Conservation (phyloP, 345 rosid species). For the Corchorus olitorius region DNA sequence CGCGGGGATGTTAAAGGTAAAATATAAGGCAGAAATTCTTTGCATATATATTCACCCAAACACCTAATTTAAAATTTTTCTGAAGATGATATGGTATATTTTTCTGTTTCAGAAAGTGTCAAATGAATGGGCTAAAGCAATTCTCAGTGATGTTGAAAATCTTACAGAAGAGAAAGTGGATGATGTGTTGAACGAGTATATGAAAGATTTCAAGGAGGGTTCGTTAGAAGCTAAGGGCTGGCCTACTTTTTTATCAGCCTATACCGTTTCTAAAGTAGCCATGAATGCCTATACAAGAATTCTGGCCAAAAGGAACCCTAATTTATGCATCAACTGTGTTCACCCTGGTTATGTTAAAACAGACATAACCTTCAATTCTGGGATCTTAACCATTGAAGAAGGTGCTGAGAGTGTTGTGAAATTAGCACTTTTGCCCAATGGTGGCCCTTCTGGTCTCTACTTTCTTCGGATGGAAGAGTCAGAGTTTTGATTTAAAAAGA, state of each 20-base stretch:
- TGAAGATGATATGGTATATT: neutral
- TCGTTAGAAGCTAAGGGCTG: conserved; percentile 28
- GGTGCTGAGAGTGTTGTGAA: conserved; percentile 13
- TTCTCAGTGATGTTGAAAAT: conserved; percentile 24
- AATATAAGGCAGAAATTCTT: too few species aligned
- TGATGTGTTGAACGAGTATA: conserved; percentile 28
- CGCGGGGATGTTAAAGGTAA: conserved; percentile 45
- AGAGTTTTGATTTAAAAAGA: conserved; percentile 11
- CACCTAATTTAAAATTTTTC: too few species aligned
- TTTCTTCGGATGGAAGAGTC: conserved; percentile 15
- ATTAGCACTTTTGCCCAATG: conserved; percentile 28
- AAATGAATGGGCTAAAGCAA: conserved; percentile 32
- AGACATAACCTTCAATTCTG: conserved; percentile 20
- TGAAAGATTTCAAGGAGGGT: conserved; percentile 37
- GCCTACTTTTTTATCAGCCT: conserved; percentile 27
- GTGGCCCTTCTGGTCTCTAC: conserved; percentile 33
- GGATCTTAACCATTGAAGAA: conserved; percentile 9
- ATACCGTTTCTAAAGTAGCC: conserved; percentile 32
- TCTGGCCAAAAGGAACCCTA: conserved; percentile 22
- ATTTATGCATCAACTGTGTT: conserved; percentile 29
- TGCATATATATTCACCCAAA: too few species aligned
- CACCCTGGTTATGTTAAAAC: conserved; percentile 40
- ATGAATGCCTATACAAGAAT: conserved; percentile 39
- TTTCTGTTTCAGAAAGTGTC: conserved; percentile 23
- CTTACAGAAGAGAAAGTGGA: conserved; percentile 39